A percentile compares a stretch with the other conserved stretches of the same genome.
Evolutionary conservation across 352 stramenopile genomes (phyloP).

Genomic region (Phytopythium vexans): DNA sequence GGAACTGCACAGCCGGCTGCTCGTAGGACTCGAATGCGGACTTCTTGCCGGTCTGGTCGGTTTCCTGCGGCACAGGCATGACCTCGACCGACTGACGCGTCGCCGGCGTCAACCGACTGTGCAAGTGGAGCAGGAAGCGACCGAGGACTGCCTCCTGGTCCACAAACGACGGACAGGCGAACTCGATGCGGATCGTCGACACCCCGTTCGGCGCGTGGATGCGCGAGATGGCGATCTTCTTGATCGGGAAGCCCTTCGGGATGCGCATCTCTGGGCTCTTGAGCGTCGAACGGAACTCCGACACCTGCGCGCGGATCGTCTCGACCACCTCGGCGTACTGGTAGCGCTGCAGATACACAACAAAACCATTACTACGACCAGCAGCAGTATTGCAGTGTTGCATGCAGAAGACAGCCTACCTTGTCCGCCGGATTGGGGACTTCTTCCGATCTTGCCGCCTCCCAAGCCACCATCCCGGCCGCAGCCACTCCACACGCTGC

Average conservation of each 20-base stretch:
- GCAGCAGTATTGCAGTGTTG: not conserved
- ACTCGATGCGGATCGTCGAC: constrained; percentile 81
- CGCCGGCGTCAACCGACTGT: constrained; percentile 19
- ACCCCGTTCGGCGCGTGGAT: constrained; percentile 78
- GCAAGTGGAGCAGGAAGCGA: constrained; percentile 58
- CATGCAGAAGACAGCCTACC: constrained; percentile 11
- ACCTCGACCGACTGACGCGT: constrained; percentile 51
- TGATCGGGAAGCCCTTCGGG: constrained; percentile 74
- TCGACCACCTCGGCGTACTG: constrained; percentile 70
- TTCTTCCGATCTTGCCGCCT: constrained; percentile 5
- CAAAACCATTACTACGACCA: constrained; percentile 3
- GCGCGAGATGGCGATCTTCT: constrained; percentile 81
- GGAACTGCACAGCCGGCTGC: constrained; percentile 62
- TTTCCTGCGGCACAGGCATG: constrained; percentile 28
- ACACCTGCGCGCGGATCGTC: constrained; percentile 64
- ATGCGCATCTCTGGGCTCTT: constrained; percentile 70
- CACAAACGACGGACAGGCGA: constrained; percentile 71
- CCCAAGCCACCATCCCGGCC: too few species aligned
- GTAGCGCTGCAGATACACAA: constrained; percentile 30
- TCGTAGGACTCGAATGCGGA: constrained; percentile 65
- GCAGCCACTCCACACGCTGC: too few species aligned
- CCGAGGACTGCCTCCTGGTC: constrained; percentile 73
- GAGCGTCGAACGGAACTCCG: constrained; percentile 71
- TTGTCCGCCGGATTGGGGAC: constrained; percentile 25
- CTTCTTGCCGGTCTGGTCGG: constrained; percentile 33